These are phyloP conservation scores for Purshia tridentata DNA, from an alignment of 306 rosid species.

Conservation along the genomic window DNA sequence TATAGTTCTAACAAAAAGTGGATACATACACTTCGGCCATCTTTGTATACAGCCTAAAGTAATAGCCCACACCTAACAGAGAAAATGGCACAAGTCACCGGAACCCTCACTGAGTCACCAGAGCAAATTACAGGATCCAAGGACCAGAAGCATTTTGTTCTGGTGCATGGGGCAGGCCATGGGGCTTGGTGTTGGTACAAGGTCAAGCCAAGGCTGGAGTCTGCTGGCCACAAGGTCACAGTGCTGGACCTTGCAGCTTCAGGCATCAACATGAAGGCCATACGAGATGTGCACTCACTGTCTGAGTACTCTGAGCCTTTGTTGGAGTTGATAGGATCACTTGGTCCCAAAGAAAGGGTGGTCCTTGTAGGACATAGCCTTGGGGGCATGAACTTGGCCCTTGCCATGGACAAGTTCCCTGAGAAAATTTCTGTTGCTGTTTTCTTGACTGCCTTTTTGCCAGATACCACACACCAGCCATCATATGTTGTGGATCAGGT, in stretches of 20 bases:
- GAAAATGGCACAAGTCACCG: no score
- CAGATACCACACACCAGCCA: constrained; percentile 50
- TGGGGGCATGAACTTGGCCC: constrained; percentile 61
- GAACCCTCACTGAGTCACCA: no score
- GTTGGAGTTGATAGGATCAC: constrained; percentile 41
- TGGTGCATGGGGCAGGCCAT: constrained; percentile 73
- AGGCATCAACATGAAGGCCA: constrained; percentile 40
- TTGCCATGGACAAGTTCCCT: constrained; percentile 66
- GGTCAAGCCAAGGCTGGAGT: constrained; percentile 51
- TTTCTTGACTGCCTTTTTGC: constrained; percentile 58
- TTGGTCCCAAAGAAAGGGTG: constrained; percentile 45
- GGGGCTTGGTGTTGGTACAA: constrained; percentile 83
- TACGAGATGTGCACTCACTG: constrained; percentile 44
- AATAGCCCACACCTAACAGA: no score
- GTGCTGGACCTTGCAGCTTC: constrained; percentile 50
- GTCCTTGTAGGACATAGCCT: constrained; percentile 74
- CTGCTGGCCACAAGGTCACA: constrained; percentile 51
- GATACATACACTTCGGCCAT: no score
- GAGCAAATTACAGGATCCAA: background rate
- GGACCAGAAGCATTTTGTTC: constrained; percentile 43
- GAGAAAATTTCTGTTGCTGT: constrained; percentile 49
- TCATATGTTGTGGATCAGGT: constrained; percentile 58
- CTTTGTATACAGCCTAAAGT: no score
- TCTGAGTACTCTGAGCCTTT: constrained; percentile 51
- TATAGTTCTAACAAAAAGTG: no score